These are phyloP conservation scores for Tetrahymena borealis DNA, from an alignment of 73 alveolate species.

Conservation along the genomic window DNA sequence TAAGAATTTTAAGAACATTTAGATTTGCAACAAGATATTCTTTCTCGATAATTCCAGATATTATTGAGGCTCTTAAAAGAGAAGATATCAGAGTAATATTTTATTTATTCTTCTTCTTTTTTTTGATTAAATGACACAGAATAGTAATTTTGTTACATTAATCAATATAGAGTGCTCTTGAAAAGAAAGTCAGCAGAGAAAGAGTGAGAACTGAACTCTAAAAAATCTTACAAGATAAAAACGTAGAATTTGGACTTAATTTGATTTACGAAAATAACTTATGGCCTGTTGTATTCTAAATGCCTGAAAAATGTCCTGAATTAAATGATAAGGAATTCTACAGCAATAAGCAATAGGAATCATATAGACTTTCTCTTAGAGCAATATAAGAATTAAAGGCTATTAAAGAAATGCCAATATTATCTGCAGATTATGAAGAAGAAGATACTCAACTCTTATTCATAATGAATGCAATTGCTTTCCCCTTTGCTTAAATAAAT, in stretches of 20 bases:
- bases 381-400: background rate
- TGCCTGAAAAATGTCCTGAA: background rate
- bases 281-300: background rate
- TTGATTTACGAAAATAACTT: background rate
- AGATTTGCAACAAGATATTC: conserved; percentile 94
- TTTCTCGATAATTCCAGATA: conserved; percentile 76
- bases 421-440: background rate
- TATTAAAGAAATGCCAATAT: background rate
- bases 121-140: conserved; percentile 40
- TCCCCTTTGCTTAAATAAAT: background rate
- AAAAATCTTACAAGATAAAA: background rate
- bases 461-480: background rate
- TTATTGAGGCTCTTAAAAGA: conserved; percentile 59
- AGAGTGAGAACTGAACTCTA: conserved; percentile 5
- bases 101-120: conserved; percentile 64
- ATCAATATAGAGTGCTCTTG: background rate
- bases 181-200: conserved; percentile 17
- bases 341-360: background rate
- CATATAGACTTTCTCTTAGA: background rate
- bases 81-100: conserved; percentile 55
- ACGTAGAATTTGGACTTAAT: background rate
- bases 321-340: background rate
- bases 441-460: background rate
- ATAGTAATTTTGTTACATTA: background rate
- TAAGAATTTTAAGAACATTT: conserved; percentile 94